These are phyloP conservation scores for Candida ovalis DNA, from an alignment of 805 yeast genomes.

Conservation along the genomic window DNA sequence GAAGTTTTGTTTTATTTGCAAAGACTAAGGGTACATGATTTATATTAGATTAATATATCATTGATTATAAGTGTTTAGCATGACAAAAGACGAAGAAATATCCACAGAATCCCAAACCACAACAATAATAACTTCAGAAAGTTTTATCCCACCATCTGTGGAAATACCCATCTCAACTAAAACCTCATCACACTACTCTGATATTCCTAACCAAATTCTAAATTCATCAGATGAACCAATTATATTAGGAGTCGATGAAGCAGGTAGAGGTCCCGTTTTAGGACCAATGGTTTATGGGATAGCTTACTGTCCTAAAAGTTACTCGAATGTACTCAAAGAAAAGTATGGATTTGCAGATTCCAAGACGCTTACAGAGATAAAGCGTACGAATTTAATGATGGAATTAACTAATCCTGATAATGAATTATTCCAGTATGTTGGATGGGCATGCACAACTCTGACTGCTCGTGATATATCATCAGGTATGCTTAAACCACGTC, in stretches of 20 bases:
- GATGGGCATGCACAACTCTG: slow-evolving; percentile 84
- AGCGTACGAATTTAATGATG: slow-evolving; percentile 59
- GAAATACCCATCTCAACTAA: not conserved
- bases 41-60: too few relatives aligned
- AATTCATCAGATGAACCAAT: slow-evolving; percentile 36
- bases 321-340: slow-evolving; percentile 41
- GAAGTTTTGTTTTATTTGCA: too few relatives aligned
- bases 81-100: not conserved
- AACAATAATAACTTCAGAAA: not conserved
- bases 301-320: slow-evolving; percentile 64
- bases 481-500: slow-evolving; percentile 75
- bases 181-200: slow-evolving; percentile 1
- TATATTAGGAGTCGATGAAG: slow-evolving; percentile 92
- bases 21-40: too few relatives aligned
- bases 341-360: slow-evolving; percentile 90
- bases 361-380: slow-evolving; percentile 72
- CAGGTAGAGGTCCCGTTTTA: slow-evolving; percentile 96
- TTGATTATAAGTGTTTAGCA: not conserved
- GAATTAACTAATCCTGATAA: slow-evolving; percentile 43
- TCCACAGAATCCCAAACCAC: not conserved
- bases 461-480: slow-evolving; percentile 83
- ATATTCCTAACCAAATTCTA: not conserved
- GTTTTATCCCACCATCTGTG: slow-evolving; percentile 5
- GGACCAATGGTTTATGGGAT: slow-evolving; percentile 98
- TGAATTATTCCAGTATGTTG: slow-evolving; percentile 56